Evolutionary conservation across 306 rosid genomes (phyloP).

Genomic region (Pyrus pyrifolia): DNA sequence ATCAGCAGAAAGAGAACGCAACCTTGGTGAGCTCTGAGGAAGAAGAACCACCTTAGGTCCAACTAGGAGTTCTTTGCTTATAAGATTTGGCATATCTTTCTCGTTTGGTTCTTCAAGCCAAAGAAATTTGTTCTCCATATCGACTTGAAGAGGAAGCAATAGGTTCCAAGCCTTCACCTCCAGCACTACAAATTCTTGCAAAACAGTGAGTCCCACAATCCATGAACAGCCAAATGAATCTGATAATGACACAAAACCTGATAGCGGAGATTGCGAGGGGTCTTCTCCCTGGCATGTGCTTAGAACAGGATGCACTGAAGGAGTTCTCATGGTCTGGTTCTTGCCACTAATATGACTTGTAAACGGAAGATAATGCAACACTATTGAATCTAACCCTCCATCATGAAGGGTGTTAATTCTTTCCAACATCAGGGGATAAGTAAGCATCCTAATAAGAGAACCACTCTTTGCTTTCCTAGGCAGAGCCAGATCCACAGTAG

Average conservation of each 20-base stretch:
- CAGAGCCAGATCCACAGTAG: constrained; percentile 82
- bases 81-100: constrained; percentile 48
- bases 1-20: constrained; percentile 79
- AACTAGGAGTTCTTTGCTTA: constrained; percentile 78
- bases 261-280: constrained; percentile 49
- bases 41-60: constrained; percentile 79
- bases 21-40: constrained; percentile 68
- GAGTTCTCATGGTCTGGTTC: constrained; percentile 67
- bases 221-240: constrained; percentile 98
- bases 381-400: constrained; percentile 89
- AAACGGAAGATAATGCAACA: constrained; percentile 94
- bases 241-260: constrained; percentile 75
- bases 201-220: constrained; percentile 70
- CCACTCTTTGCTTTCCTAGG: constrained; percentile 52
- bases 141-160: constrained; percentile 59
- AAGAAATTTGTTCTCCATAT: constrained; percentile 35
- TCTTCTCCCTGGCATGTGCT: constrained; percentile 79
- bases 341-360: constrained; percentile 71
- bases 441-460: constrained; percentile 54
- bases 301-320: constrained; percentile 85
- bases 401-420: constrained; percentile 80
- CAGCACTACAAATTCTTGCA: constrained; percentile 67
- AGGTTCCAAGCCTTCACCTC: constrained; percentile 85
- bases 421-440: constrained; percentile 77
- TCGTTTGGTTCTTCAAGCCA: constrained; percentile 35